Evolutionary conservation across 1,284 basidiomycete genomes (phyloP).

Genomic region (Pascua guehoae): DNA sequence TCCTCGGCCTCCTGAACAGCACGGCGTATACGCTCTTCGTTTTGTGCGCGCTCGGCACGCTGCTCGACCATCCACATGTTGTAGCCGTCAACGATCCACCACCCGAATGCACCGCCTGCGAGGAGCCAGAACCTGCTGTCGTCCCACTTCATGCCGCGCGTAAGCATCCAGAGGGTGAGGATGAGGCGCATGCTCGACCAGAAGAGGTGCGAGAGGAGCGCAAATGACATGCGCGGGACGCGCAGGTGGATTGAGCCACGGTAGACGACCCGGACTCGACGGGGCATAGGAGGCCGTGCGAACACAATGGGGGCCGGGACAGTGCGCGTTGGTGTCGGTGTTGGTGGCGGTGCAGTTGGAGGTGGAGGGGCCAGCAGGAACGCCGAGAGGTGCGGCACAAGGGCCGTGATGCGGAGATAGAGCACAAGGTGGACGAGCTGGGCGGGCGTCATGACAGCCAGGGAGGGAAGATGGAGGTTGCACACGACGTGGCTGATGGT

Average conservation of each 20-base stretch:
- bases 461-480: slow-evolving; percentile 32
- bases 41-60: not conserved
- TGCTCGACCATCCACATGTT: slow-evolving; percentile 8
- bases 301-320: not conserved
- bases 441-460: slow-evolving; percentile 22
- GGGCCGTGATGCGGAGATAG: slow-evolving; percentile 36
- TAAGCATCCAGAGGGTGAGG: slow-evolving; percentile 42
- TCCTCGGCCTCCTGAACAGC: not conserved
- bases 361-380: slow-evolving; percentile 6
- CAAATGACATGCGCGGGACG: slow-evolving; percentile 19
- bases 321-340: slow-evolving; percentile 12
- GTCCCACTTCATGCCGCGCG: slow-evolving; percentile 30
- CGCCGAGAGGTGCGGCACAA: slow-evolving; percentile 29
- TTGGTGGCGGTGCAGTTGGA: not conserved
- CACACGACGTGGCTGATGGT: slow-evolving; percentile 13
- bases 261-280: no score
- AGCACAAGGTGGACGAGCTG: slow-evolving; percentile 34
- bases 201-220: slow-evolving; percentile 27
- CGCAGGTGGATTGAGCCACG: slow-evolving; percentile 1
- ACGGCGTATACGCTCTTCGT: not conserved
- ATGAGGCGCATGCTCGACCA: slow-evolving; percentile 31
- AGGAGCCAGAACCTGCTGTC: slow-evolving; percentile 39
- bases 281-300: no score
- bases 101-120: slow-evolving; percentile 23
- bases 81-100: slow-evolving; percentile 34